Evolutionary conservation across 2,329 filamentous ascomycete species (phyloP), one percentile per base, ranked within the genome.

Genomic region (Trichoderma sp.): DNA sequence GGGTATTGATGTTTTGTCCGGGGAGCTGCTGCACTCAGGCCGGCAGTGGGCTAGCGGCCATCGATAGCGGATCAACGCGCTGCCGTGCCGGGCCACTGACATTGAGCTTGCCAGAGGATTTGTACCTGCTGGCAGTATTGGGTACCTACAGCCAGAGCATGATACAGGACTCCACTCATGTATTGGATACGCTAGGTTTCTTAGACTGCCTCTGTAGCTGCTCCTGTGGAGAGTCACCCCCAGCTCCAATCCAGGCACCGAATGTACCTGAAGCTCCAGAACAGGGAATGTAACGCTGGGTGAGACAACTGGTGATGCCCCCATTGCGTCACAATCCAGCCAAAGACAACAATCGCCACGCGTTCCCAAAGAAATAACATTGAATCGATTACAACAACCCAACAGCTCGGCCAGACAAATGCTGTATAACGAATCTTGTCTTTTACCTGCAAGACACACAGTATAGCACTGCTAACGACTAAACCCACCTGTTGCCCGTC

Each of bases 41-140:
- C 58, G 66, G 63, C 50, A 72, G 34, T 70, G 63, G 65, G 47
- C 30, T 61, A 59, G 39, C 63, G 71, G 62, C 59, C 55, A 57
- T 72, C 55, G 58, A 71, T 69, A 63, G 55, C 74, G 74, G 74
- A 75, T 75, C 74, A 75, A 75, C 73, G 71, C 70, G 71, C 68
- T 63, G 74, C 74, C 74, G 74, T 62, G 73, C 66, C 59, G 67
- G 36, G 39, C 15, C 61, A 34, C 43, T 32, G 63, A 23, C 65
- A 43, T 17, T 32, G 34, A 28, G 13, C 28, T 17, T 30, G 55
- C 28, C 15, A 30, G 17, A 39, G 36, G 36, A 20, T 39, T 53
- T 28, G 66, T 26, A 58, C 12, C 28, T 13, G 7, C n/a, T 7
- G 3, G 34, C 23, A 6, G 64, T 67, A 39, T 15, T 23, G 5